Conservation (phyloP, 2,329 filamentous ascomycete species). For the Bipolaris cookei region DNA sequence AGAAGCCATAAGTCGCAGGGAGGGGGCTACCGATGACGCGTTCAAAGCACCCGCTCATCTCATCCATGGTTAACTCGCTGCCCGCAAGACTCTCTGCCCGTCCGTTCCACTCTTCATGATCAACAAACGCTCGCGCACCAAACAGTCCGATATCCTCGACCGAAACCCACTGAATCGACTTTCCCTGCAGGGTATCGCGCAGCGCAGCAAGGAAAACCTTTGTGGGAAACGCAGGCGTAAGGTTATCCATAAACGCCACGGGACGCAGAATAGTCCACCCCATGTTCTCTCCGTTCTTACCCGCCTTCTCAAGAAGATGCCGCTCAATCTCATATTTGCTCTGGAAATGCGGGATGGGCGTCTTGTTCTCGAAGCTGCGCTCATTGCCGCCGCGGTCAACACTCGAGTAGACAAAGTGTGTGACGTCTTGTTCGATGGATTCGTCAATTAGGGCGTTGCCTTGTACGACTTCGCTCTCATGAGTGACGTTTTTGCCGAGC, state of each 20-base stretch:
- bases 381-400: conserved; percentile 68
- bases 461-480: conserved; percentile 59
- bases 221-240: conserved; percentile 55
- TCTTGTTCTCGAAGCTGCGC: conserved; percentile 56
- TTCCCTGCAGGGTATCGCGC: conserved; percentile 51
- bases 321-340: conserved; percentile 68
- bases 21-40: conserved; percentile 53
- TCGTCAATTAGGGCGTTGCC: conserved; percentile 65
- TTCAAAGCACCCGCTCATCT: conserved; percentile 56
- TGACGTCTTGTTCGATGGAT: conserved; percentile 61
- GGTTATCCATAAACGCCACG: conserved; percentile 68
- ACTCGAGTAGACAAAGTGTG: conserved; percentile 68
- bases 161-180: conserved; percentile 51
- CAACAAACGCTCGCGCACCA: conserved; percentile 57
- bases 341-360: conserved; percentile 65
- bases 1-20: conserved; percentile 52
- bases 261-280: conserved; percentile 68
- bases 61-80: conserved; percentile 57
- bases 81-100: conserved; percentile 59
- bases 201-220: conserved; percentile 58
- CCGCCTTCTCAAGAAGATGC: conserved; percentile 60
- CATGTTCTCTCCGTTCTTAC: conserved; percentile 56
- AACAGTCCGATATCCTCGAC: conserved; percentile 60
- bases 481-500: conserved; percentile 51
- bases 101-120: conserved; percentile 54